A percentile compares a stretch with the other conserved stretches of the same genome.
phyloP scores from a whole-genome alignment of 164 flowering plant species.

The Nymphaea thermarum region DNA sequence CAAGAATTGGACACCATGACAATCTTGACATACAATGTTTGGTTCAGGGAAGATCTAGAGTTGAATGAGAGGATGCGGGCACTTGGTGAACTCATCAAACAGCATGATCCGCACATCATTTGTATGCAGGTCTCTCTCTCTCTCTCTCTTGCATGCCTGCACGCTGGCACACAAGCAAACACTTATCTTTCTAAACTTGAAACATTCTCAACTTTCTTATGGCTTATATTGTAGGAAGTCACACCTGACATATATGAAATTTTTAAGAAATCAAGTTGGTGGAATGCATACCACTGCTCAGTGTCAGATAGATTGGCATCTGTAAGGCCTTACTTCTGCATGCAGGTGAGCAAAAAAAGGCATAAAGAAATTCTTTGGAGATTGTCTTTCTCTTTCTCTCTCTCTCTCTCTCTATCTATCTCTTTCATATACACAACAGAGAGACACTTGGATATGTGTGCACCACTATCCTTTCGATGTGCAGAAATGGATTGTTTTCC shows the following conservation, averaged over 20 bases:
- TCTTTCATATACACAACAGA: background rate
- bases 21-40: conserved; percentile 81
- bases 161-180: background rate
- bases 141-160: background rate
- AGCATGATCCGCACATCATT: conserved; percentile 74
- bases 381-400: conserved; percentile 1
- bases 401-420: background rate
- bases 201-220: background rate
- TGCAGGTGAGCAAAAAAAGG: conserved; percentile 40
- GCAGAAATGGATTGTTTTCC: no score
- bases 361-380: background rate
- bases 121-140: conserved; percentile 70
- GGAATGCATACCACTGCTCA: conserved; percentile 74
- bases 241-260: conserved; percentile 58
- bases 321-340: conserved; percentile 59
- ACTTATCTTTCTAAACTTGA: background rate
- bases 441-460: no score
- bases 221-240: conserved; percentile 53
- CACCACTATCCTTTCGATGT: no score
- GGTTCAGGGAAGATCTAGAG: conserved; percentile 93
- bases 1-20: conserved; percentile 19
- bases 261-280: conserved; percentile 63
- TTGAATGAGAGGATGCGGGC: conserved; percentile 73
- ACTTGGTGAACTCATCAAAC: conserved; percentile 63
- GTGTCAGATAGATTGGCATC: conserved; percentile 29